Conservation (phyloP, 1,284 basidiomycete species). For the Inonotus obliquus region DNA sequence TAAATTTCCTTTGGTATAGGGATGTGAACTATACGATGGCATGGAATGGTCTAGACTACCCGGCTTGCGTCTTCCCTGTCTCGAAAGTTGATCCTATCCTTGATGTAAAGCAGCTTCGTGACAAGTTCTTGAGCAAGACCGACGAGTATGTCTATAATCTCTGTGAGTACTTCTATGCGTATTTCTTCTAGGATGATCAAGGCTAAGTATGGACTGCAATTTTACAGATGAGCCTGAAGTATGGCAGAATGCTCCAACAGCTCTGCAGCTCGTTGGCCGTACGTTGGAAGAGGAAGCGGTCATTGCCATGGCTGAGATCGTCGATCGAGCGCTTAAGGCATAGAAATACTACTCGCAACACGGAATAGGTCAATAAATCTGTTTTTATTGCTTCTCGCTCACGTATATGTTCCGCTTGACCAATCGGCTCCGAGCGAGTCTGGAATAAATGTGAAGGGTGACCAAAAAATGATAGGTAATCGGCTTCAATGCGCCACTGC, state of each 20-base stretch:
- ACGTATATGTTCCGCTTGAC: no score
- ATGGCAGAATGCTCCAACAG: slow-evolving; percentile 58
- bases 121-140: slow-evolving; percentile 39
- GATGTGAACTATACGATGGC: slow-evolving; percentile 52
- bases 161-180: slow-evolving; percentile 40
- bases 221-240: slow-evolving; percentile 50
- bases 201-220: not conserved
- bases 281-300: slow-evolving; percentile 74
- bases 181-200: not conserved
- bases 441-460: no score
- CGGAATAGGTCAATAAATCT: no score
- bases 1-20: slow-evolving; percentile 23
- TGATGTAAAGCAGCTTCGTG: slow-evolving; percentile 39
- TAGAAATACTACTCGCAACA: not conserved
- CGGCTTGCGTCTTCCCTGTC: slow-evolving; percentile 64
- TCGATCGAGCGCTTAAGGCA: slow-evolving; percentile 41
- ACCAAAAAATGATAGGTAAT: no score
- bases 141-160: slow-evolving; percentile 49
- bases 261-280: slow-evolving; percentile 65
- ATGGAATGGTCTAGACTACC: slow-evolving; percentile 69
- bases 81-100: slow-evolving; percentile 47
- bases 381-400: no score
- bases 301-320: slow-evolving; percentile 57
- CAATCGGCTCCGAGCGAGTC: no score
- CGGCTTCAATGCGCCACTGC: no score